These are phyloP conservation scores for Sphagnurus paluster DNA, from an alignment of 1,284 basidiomycete genomes.

Conservation along the genomic window DNA sequence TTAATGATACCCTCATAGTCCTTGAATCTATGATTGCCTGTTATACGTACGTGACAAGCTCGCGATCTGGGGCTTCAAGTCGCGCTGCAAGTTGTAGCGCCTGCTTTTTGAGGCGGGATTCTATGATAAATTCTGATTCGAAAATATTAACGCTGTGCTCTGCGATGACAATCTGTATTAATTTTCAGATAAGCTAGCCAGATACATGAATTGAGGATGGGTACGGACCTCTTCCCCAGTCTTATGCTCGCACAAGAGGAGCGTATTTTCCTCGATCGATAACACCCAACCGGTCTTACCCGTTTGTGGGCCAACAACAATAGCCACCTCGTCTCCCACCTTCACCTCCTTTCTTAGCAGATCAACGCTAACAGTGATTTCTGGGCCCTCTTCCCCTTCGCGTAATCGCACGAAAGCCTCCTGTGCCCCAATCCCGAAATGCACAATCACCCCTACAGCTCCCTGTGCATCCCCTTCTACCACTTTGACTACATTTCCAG, in stretches of 20 bases:
- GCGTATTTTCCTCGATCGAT: background rate
- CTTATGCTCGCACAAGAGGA: background rate
- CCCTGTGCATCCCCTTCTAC: slow-evolving; percentile 1
- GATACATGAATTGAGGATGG: background rate
- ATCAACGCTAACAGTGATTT: background rate
- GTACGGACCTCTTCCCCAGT: background rate
- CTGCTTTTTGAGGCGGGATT: background rate
- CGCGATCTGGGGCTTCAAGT: slow-evolving; percentile 1
- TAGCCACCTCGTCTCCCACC: slow-evolving; percentile 4
- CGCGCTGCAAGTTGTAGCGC: background rate
- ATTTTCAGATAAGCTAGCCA: background rate
- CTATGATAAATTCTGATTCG: background rate
- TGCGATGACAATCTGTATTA: background rate
- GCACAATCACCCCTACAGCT: background rate
- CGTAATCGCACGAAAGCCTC: background rate
- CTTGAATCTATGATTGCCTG: background rate
- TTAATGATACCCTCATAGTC: slow-evolving; percentile 6
- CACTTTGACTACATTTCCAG: slow-evolving; percentile 4
- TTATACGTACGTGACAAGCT: slow-evolving; percentile 1
- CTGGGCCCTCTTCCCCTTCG: too few relatives aligned
- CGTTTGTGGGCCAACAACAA: background rate
- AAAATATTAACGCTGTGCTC: background rate
- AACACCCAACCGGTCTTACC: slow-evolving; percentile 7
- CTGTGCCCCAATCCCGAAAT: background rate
- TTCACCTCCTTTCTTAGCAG: background rate